Evolutionary conservation across 2,329 filamentous ascomycete genomes (phyloP).

Genomic region (Podosphaera fusca): DNA sequence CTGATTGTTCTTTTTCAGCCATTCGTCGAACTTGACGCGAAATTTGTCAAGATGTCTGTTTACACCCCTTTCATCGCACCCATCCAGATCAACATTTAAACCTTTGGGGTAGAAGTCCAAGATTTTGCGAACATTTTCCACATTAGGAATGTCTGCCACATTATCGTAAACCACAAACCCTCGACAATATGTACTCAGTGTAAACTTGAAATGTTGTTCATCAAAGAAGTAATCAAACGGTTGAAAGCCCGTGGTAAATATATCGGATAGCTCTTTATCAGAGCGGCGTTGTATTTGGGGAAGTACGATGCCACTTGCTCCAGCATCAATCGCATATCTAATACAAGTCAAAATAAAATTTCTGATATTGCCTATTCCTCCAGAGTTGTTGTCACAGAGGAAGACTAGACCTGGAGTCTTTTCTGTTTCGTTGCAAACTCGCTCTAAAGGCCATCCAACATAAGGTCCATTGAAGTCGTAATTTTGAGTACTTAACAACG

Average conservation of each 20-base stretch:
- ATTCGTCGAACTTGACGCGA: constrained; percentile 10
- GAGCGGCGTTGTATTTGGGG: constrained; percentile 24
- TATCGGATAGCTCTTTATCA: constrained; percentile 19
- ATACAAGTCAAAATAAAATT: constrained; percentile 28
- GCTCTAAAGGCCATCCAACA: constrained; percentile 20
- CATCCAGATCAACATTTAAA: constrained; percentile 9
- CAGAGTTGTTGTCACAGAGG: constrained; percentile 27
- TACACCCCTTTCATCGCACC: constrained; percentile 9
- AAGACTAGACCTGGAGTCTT: constrained; percentile 23
- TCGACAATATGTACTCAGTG: constrained; percentile 19
- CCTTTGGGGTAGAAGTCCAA: constrained; percentile 19
- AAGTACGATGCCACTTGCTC: constrained; percentile 23
- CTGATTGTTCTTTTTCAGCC: constrained; percentile 6
- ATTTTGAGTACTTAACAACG: constrained; percentile 8
- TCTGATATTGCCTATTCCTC: constrained; percentile 26
- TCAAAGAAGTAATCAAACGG: constrained; percentile 26
- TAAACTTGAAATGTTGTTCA: constrained; percentile 21
- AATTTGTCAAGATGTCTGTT: constrained; percentile 13
- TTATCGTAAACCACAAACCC: constrained; percentile 21
- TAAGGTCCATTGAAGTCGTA: constrained; percentile 20
- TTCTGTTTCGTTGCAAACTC: constrained; percentile 21
- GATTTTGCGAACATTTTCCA: constrained; percentile 15
- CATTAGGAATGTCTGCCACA: constrained; percentile 19
- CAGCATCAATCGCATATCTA: constrained; percentile 25
- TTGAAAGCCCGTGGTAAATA: constrained; percentile 19